These are phyloP conservation scores for Mitragyna speciosa DNA, from an alignment of 257 asterid species.

Conservation along the genomic window DNA sequence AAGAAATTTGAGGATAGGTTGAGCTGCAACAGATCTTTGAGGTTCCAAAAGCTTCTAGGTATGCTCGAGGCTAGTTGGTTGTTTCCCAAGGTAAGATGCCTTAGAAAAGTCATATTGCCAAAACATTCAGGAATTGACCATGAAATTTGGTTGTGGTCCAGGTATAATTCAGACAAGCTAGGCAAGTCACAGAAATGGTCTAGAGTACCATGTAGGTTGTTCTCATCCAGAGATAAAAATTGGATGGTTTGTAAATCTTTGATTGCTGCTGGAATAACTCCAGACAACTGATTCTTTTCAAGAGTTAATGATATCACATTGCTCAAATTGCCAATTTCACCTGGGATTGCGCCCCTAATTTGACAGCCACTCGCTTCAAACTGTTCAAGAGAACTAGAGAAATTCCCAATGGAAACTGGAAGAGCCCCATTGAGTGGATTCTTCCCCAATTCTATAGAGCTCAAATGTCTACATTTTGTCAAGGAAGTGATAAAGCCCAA, in stretches of 20 bases:
- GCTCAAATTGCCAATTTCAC: conserved; percentile 36
- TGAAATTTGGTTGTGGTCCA: conserved; percentile 14
- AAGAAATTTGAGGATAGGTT: background rate
- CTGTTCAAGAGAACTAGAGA: background rate
- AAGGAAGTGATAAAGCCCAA: background rate
- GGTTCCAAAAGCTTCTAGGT: conserved; percentile 1
- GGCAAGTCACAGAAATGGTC: conserved; percentile 20
- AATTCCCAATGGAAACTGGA: background rate
- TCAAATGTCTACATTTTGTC: background rate
- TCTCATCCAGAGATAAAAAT: too few species aligned
- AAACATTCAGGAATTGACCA: conserved; percentile 32
- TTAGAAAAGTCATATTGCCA: conserved; percentile 1
- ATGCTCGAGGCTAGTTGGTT: background rate
- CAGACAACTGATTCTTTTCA: background rate
- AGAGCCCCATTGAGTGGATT: background rate
- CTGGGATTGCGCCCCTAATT: conserved; percentile 35
- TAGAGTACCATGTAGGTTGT: too few species aligned
- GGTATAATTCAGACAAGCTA: conserved; percentile 6
- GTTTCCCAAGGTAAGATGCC: background rate
- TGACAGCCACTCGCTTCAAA: fast-evolving
- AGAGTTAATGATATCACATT: background rate
- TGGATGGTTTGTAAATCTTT: background rate
- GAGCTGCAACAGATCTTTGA: background rate
- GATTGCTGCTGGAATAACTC: conserved; percentile 10
- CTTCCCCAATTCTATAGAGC: fast-evolving